phyloP scores from a whole-genome alignment of 108 stramenopile genomes.

The Cyclotella sp. region DNA sequence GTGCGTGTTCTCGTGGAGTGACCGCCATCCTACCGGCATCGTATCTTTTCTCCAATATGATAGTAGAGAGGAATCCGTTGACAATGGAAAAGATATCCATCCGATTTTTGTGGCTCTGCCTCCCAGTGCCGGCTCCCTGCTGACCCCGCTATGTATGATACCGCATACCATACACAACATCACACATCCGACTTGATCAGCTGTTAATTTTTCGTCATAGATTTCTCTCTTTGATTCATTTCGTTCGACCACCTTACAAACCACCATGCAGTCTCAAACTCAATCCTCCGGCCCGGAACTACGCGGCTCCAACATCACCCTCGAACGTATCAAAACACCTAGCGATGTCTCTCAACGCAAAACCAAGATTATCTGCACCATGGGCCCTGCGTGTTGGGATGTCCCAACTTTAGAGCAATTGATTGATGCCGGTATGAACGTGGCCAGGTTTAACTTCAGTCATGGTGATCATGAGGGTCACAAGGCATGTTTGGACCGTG shows the following conservation, averaged over 20 bases:
- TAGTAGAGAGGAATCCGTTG: no score
- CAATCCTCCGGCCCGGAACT: slow-evolving; percentile 62
- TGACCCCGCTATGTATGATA: no score
- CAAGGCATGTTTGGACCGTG: slow-evolving; percentile 79
- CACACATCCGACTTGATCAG: no score
- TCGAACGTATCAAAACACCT: slow-evolving; percentile 51
- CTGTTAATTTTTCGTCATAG: no score
- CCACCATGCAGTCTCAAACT: slow-evolving; percentile 61
- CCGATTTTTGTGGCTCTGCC: no score
- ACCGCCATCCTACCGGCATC: no score
- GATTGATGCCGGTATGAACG: slow-evolving; percentile 91
- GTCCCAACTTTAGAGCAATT: slow-evolving; percentile 75
- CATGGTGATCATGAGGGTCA: slow-evolving; percentile 91
- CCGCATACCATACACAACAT: no score
- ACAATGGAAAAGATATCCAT: no score
- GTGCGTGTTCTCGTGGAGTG: no score
- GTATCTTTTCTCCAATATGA: no score
- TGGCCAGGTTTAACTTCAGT: slow-evolving; percentile 93
- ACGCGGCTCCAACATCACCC: slow-evolving; percentile 60
- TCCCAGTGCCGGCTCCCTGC: no score
- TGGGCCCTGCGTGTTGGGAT: slow-evolving; percentile 92
- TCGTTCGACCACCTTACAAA: not conserved
- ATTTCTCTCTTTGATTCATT: no score
- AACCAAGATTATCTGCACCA: slow-evolving; percentile 90
- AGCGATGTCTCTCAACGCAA: slow-evolving; percentile 65